Base-by-base conservation (phyloP, 2,329 filamentous ascomycete species). In the Epichloe uncinata region DNA sequence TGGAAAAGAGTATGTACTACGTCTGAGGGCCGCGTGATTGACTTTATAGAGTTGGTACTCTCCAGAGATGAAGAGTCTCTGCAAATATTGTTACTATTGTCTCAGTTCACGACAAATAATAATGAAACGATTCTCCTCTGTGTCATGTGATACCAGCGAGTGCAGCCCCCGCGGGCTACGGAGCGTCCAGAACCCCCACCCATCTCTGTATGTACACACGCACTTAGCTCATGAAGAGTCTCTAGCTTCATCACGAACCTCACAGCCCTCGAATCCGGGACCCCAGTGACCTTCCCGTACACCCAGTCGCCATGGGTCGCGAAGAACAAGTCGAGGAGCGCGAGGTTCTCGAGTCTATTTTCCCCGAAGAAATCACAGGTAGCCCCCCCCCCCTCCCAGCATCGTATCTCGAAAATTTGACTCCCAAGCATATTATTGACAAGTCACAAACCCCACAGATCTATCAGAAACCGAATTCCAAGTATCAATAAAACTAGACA, bases 331-430 rank as follows among this genome's bases (percentile, higher is more conserved):
- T 83, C 57, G 93, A 98, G 71, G 93, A 98, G 77, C 84, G 90
- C 54, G 93, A 98, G 69, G 91, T 98, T 60, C 87, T 98, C 64
- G 88, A 95, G 63, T 96, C 91, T 53, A 98, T 98, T 63, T 98
- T 97, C 59, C 89, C 93, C 1, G 91, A 98, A 53, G 93, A 98
- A 71, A 95, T 98, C 59, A 91, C 84, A 77, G 85, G 89, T 91
- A 62, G 7, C 45, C 11, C 34, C 26, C 3, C 26, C 26, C 26
- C 18, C 18, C 20, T 4, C 20, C 20, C 1, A 30, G 26, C 26
- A 30, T 30, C 26, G 26, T 30, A 30, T 8, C 26, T 30, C 1
- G 26, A 30, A 30, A 30, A 30, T 30, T 30, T 9, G 26, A 30
- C 8, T 3, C 26, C 26, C 26, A 30, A 30, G 26, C 26, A 9